A percentile compares a stretch with the other conserved stretches of the same genome.
Conservation (phyloP, 345 rosid genomes). For the Litchi chinensis region DNA sequence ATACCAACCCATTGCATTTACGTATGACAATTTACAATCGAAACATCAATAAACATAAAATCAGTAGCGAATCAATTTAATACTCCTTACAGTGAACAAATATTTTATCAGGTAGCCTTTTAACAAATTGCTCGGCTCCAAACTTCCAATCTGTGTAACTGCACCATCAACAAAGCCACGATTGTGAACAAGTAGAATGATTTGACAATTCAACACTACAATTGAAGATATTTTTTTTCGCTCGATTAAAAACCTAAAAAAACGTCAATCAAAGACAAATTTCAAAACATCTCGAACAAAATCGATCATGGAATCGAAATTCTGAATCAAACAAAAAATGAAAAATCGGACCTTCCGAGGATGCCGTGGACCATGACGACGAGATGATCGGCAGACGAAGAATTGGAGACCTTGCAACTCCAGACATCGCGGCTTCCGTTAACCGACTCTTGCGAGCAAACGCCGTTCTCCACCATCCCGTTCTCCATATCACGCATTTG, state of each 20-base stretch:
- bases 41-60: too few relatives aligned
- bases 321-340: background rate
- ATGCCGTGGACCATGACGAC: slow-evolving; percentile 97
- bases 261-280: background rate
- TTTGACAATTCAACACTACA: background rate
- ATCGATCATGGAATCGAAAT: background rate
- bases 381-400: slow-evolving; percentile 87
- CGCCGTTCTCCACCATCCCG: slow-evolving; percentile 37
- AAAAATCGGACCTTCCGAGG: slow-evolving; percentile 69
- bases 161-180: slow-evolving; percentile 24
- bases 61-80: background rate
- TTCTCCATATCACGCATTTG: slow-evolving; percentile 34
- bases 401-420: slow-evolving; percentile 61
- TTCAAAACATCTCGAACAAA: background rate
- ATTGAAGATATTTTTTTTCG: background rate
- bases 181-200: background rate
- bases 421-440: slow-evolving; percentile 76
- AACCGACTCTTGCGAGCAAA: slow-evolving; percentile 64
- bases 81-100: slow-evolving; percentile 77
- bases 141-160: slow-evolving; percentile 94
- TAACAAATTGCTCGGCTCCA: slow-evolving; percentile 87
- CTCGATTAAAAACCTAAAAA: too few relatives aligned
- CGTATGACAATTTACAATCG: background rate
- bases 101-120: slow-evolving; percentile 70
- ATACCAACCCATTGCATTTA: background rate